A percentile compares a stretch with the other conserved stretches of the same genome.
Evolutionary conservation across 2,329 filamentous ascomycete genomes (phyloP).

Genomic region (Stachybotrys echinatus): DNA sequence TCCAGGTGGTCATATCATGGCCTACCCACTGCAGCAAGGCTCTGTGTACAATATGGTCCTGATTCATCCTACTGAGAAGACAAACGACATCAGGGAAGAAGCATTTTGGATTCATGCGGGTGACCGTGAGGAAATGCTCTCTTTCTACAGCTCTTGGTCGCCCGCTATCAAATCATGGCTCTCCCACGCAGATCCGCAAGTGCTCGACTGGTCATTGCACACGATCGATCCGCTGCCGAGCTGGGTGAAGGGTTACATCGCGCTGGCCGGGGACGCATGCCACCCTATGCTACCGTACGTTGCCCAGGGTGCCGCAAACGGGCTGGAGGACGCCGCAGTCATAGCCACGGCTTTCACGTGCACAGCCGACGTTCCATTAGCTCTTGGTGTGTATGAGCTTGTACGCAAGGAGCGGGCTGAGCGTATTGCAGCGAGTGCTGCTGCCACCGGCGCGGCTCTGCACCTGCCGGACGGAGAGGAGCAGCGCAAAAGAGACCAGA

Average conservation of each 20-base stretch:
- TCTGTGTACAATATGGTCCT: constrained; percentile 63
- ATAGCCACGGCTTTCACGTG: constrained; percentile 32
- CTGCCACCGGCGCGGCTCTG: constrained; percentile 6
- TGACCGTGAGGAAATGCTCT: constrained; percentile 54
- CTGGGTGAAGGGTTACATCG: constrained; percentile 52
- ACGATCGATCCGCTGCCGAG: constrained; percentile 57
- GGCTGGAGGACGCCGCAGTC: constrained; percentile 61
- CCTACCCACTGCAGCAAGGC: constrained; percentile 58
- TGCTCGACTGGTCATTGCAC: constrained; percentile 62
- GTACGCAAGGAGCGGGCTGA: constrained; percentile 13
- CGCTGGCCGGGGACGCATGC: constrained; percentile 59
- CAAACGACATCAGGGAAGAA: constrained; percentile 37
- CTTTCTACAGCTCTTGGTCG: constrained; percentile 55
- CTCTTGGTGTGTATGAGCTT: constrained; percentile 12
- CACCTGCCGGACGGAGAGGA: constrained; percentile 13
- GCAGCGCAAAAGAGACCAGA: constrained; percentile 11
- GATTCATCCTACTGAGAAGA: constrained; percentile 54
- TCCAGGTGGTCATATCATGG: constrained; percentile 62
- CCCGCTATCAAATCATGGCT: constrained; percentile 57
- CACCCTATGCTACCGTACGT: constrained; percentile 65
- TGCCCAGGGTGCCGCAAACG: constrained; percentile 63
- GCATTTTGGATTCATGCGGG: constrained; percentile 59
- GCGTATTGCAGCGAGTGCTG: constrained; percentile 12
- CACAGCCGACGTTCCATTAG: constrained; percentile 12
- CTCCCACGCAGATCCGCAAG: constrained; percentile 56